These are phyloP conservation scores for Thielaviopsis punctulata DNA, from an alignment of 2,329 filamentous ascomycete genomes.

Conservation along the genomic window DNA sequence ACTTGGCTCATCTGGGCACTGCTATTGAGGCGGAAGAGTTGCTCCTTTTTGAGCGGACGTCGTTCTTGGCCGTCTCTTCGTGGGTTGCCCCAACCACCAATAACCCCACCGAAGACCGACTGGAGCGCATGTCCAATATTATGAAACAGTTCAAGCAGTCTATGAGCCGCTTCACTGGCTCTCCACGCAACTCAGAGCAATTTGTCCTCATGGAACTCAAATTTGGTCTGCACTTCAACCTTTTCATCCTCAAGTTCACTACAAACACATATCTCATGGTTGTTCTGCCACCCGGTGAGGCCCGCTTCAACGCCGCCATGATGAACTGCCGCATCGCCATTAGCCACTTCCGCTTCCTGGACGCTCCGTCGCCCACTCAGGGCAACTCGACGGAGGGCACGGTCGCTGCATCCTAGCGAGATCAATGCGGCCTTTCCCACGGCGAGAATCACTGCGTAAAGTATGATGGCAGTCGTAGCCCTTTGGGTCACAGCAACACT, in stretches of 20 bases:
- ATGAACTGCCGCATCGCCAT: slow-evolving; percentile 79
- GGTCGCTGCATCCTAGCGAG: slow-evolving; percentile 10
- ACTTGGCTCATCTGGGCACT: slow-evolving; percentile 65
- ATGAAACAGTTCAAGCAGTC: slow-evolving; percentile 96
- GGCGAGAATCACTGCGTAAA: background rate
- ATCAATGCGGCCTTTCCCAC: slow-evolving; percentile 3
- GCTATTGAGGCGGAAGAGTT: slow-evolving; percentile 88
- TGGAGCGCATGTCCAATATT: slow-evolving; percentile 89
- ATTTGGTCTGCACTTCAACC: slow-evolving; percentile 60
- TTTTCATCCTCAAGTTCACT: slow-evolving; percentile 89
- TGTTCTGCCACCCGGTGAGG: slow-evolving; percentile 78
- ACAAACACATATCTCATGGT: slow-evolving; percentile 96
- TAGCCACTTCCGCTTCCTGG: slow-evolving; percentile 57
- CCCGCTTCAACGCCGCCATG: slow-evolving; percentile 76
- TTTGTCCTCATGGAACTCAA: slow-evolving; percentile 71
- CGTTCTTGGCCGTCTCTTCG: slow-evolving; percentile 88
- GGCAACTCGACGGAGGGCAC: background rate
- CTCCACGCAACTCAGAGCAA: slow-evolving; percentile 65
- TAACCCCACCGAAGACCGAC: slow-evolving; percentile 83
- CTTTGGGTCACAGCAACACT: background rate
- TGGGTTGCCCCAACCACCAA: slow-evolving; percentile 56
- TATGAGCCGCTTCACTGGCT: slow-evolving; percentile 57
- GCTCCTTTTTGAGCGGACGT: slow-evolving; percentile 85
- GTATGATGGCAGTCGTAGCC: background rate
- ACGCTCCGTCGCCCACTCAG: slow-evolving; percentile 24